Evolutionary conservation across 2,329 filamentous ascomycete genomes (phyloP).

Genomic region (Colletotrichum tamarilloi): DNA sequence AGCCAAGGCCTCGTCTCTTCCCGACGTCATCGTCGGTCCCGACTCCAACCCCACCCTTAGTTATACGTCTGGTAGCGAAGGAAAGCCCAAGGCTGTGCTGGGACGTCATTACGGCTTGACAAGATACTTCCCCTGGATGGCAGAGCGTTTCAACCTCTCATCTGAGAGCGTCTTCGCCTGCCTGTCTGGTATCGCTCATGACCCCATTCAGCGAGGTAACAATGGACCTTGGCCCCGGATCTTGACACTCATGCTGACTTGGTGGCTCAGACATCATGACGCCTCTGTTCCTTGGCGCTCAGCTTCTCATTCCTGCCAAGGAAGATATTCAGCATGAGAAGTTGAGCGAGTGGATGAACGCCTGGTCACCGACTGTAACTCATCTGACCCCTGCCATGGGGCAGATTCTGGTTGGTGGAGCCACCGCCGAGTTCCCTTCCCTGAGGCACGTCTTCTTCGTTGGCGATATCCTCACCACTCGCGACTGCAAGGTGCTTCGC

Average conservation of each 20-base stretch:
- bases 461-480: constrained; percentile 87
- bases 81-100: constrained; percentile 61
- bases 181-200: constrained; percentile 64
- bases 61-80: constrained; percentile 79
- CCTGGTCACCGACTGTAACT: constrained; percentile 79
- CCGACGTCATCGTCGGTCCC: constrained; percentile 84
- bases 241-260: not conserved
- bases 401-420: constrained; percentile 90
- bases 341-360: constrained; percentile 88
- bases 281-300: constrained; percentile 78
- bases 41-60: constrained; percentile 83
- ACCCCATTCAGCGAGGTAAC: constrained; percentile 67
- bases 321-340: constrained; percentile 90
- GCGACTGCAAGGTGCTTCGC: constrained; percentile 83
- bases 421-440: constrained; percentile 79
- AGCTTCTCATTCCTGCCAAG: constrained; percentile 26
- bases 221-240: constrained; percentile 61
- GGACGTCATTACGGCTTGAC: constrained; percentile 89
- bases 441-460: constrained; percentile 90
- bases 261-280: constrained; percentile 78
- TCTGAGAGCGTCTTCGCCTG: not conserved
- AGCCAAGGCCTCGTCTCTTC: constrained; percentile 64
- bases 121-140: constrained; percentile 95
- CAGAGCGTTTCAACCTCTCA: constrained; percentile 77
- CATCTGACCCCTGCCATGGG: constrained; percentile 98